Evolutionary conservation across 1,284 basidiomycete species (phyloP).

Genomic region (Cutaneotrichosporon sp.): DNA sequence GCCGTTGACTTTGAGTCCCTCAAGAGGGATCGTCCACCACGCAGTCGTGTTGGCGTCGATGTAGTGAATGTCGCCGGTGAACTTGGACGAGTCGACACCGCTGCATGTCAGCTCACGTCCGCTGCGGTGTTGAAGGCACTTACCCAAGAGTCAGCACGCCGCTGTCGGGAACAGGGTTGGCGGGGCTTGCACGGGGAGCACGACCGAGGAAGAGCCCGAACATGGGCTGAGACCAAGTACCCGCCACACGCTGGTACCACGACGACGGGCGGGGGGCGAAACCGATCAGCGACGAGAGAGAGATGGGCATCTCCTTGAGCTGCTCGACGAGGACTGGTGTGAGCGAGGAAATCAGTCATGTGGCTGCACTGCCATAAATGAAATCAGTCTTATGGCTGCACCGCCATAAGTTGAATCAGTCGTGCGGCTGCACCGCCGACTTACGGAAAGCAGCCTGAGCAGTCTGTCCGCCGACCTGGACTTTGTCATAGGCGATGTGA

Average conservation of each 20-base stretch:
- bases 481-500: not conserved
- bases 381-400: too few species aligned
- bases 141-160: constrained; percentile 5
- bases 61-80: constrained; percentile 5
- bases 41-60: not conserved
- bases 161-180: not conserved
- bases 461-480: not conserved
- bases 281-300: not conserved
- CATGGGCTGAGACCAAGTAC: constrained; percentile 58
- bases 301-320: not conserved
- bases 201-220: constrained; percentile 75
- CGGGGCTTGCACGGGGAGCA: not conserved
- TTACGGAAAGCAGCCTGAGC: not conserved
- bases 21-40: constrained; percentile 6
- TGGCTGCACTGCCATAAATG: too few species aligned
- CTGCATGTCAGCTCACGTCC: too few species aligned
- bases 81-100: constrained; percentile 4
- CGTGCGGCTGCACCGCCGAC: too few species aligned
- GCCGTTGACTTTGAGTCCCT: constrained; percentile 7
- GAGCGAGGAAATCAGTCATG: too few species aligned
- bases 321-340: not conserved
- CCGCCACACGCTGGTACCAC: constrained; percentile 2
- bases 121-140: too few species aligned
- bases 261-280: not conserved
- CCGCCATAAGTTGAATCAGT: too few species aligned